Conservation (phyloP, 257 asterid species). For the Galeopsis tetrahit region DNA sequence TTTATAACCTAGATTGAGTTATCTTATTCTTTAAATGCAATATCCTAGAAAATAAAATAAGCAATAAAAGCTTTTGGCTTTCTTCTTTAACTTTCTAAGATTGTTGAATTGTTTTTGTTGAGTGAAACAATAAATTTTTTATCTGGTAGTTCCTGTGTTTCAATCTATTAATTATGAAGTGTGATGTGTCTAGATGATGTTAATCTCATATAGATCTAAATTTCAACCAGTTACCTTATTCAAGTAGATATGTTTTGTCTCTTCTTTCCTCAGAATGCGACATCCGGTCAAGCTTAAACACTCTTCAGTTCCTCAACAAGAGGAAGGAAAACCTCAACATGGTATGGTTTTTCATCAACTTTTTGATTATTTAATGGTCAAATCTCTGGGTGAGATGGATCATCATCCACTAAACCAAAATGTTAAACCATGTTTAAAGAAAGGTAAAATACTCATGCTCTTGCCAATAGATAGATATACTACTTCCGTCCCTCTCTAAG, state of each 20-base stretch:
- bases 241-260: slow-evolving; percentile 17
- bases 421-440: slow-evolving; percentile 15
- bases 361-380: slow-evolving; percentile 12
- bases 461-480: slow-evolving; percentile 1
- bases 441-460: slow-evolving; percentile 2
- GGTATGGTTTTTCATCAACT: slow-evolving; percentile 54
- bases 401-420: slow-evolving; percentile 18
- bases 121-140: slow-evolving; percentile 3
- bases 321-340: slow-evolving; percentile 74
- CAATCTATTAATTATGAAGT: slow-evolving; percentile 16
- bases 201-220: not conserved
- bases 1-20: slow-evolving; percentile 16
- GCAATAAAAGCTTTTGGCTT: slow-evolving; percentile 7
- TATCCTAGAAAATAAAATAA: slow-evolving; percentile 8
- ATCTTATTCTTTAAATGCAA: slow-evolving; percentile 10
- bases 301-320: slow-evolving; percentile 94
- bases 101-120: not conserved
- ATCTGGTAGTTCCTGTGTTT: slow-evolving; percentile 21
- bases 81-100: slow-evolving; percentile 3
- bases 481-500: too few relatives aligned
- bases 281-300: slow-evolving; percentile 92
- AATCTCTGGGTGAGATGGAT: slow-evolving; percentile 24
- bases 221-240: slow-evolving; percentile 24
- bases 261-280: slow-evolving; percentile 73
- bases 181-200: slow-evolving; percentile 10